A percentile compares a stretch with the other conserved stretches of the same genome.
Evolutionary conservation across 2,329 filamentous ascomycete genomes (phyloP).

Genomic region (Claviceps purpurea): DNA sequence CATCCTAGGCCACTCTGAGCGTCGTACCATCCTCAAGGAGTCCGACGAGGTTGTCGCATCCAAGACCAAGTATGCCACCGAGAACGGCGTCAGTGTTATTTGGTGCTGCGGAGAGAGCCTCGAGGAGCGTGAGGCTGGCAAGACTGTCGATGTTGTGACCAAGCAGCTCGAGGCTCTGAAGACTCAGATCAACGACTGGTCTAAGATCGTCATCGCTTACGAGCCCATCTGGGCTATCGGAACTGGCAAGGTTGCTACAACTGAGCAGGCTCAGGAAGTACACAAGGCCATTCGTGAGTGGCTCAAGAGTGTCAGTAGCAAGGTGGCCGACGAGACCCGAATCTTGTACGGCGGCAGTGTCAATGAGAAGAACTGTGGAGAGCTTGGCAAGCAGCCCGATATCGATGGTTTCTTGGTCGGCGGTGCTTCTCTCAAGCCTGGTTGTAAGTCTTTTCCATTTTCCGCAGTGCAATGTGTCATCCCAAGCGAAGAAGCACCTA

Average conservation of each 20-base stretch:
- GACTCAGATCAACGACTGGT: slow-evolving; percentile 69
- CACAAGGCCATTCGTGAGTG: slow-evolving; percentile 85
- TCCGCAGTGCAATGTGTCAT: not conserved
- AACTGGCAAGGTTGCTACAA: slow-evolving; percentile 85
- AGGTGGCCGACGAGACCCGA: slow-evolving; percentile 72
- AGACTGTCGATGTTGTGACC: slow-evolving; percentile 79
- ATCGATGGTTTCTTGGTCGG: slow-evolving; percentile 98
- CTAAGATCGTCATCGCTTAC: slow-evolving; percentile 90
- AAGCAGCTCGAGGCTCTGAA: slow-evolving; percentile 75
- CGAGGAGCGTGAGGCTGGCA: slow-evolving; percentile 74
- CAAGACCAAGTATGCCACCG: slow-evolving; percentile 89
- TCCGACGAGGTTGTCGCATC: slow-evolving; percentile 70
- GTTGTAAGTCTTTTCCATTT: slow-evolving; percentile 46
- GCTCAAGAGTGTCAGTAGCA: slow-evolving; percentile 64
- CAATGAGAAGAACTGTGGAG: slow-evolving; percentile 94
- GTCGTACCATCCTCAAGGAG: slow-evolving; percentile 80
- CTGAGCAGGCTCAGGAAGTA: slow-evolving; percentile 83
- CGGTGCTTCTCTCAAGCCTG: slow-evolving; percentile 92
- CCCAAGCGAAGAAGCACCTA: not conserved
- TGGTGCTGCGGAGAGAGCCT: slow-evolving; percentile 95
- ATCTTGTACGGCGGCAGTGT: slow-evolving; percentile 96
- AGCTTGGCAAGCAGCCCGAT: slow-evolving; percentile 81
- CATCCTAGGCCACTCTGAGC: slow-evolving; percentile 89
- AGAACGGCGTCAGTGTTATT: slow-evolving; percentile 80
- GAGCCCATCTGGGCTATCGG: slow-evolving; percentile 97